Evolutionary conservation across 129 eudicot genomes (phyloP).

Genomic region (Escallonia herrerae): DNA sequence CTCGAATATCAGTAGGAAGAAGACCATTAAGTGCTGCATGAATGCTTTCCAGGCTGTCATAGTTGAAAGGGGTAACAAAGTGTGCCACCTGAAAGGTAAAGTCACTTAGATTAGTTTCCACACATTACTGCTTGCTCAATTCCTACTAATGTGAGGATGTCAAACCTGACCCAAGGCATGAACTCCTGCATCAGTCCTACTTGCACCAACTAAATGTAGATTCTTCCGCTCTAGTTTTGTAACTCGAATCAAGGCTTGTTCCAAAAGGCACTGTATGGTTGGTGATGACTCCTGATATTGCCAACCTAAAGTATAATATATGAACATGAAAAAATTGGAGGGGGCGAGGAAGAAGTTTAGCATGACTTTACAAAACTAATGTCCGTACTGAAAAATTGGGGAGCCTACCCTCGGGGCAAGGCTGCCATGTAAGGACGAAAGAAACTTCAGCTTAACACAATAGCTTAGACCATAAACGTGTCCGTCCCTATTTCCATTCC

Average conservation of each 20-base stretch:
- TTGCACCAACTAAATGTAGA: slow-evolving; percentile 72
- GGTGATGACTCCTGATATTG: slow-evolving; percentile 78
- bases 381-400: no score
- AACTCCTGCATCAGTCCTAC: slow-evolving; percentile 91
- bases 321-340: neutral
- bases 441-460: no score
- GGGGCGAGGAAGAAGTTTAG: neutral
- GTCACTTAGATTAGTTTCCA: neutral
- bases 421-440: no score
- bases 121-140: neutral
- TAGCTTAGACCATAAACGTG: no score
- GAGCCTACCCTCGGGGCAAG: no score
- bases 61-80: slow-evolving; percentile 75
- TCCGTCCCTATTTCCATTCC: no score
- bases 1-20: slow-evolving; percentile 79
- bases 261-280: slow-evolving; percentile 65
- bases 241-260: slow-evolving; percentile 53
- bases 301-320: slow-evolving; percentile 50
- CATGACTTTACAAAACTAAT: neutral
- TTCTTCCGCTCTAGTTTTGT: slow-evolving; percentile 65
- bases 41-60: slow-evolving; percentile 44
- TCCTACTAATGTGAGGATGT: slow-evolving; percentile 5
- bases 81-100: slow-evolving; percentile 73
- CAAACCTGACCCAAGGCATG: slow-evolving; percentile 95
- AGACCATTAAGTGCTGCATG: slow-evolving; percentile 81